A percentile compares a stretch with the other conserved stretches of the same genome.
Conservation (phyloP, 345 rosid species). For the Rhodomyrtus tomentosa region DNA sequence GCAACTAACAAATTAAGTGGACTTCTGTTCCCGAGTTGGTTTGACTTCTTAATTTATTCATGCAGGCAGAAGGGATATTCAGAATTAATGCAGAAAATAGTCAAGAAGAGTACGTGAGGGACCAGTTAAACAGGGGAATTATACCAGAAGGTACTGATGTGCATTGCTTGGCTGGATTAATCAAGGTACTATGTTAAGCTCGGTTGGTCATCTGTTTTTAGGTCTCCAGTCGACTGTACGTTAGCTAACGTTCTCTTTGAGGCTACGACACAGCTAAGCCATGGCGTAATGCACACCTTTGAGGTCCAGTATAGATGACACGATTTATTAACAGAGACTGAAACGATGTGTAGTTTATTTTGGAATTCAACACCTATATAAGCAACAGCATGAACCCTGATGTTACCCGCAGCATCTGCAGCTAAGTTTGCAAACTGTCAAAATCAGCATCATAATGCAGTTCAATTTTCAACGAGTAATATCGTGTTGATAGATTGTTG, state of each 20-base stretch:
- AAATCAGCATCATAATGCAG: background rate
- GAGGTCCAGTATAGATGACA: background rate
- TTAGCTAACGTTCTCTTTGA: background rate
- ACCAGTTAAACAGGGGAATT: slow-evolving; percentile 28
- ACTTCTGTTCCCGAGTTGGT: background rate
- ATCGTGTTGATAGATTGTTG: background rate
- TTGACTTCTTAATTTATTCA: background rate
- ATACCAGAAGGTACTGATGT: slow-evolving; percentile 25
- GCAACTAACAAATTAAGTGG: background rate
- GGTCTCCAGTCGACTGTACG: background rate
- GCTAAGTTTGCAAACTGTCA: background rate
- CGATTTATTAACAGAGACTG: background rate
- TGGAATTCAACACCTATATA: background rate
- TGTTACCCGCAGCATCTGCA: background rate
- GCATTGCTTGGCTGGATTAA: slow-evolving; percentile 37
- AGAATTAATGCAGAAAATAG: slow-evolving; percentile 33
- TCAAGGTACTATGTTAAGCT: slow-evolving; percentile 16
- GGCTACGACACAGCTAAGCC: background rate
- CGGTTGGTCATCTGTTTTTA: background rate
- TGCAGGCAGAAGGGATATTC: slow-evolving; percentile 39
- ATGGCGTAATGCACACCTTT: background rate
- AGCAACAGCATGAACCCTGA: background rate
- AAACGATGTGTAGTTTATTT: background rate
- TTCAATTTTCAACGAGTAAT: background rate
- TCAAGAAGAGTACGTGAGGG: slow-evolving; percentile 37